Evolutionary conservation across 2,329 filamentous ascomycete species (phyloP).

Genomic region (Tolypocladium ophioglossoides): DNA sequence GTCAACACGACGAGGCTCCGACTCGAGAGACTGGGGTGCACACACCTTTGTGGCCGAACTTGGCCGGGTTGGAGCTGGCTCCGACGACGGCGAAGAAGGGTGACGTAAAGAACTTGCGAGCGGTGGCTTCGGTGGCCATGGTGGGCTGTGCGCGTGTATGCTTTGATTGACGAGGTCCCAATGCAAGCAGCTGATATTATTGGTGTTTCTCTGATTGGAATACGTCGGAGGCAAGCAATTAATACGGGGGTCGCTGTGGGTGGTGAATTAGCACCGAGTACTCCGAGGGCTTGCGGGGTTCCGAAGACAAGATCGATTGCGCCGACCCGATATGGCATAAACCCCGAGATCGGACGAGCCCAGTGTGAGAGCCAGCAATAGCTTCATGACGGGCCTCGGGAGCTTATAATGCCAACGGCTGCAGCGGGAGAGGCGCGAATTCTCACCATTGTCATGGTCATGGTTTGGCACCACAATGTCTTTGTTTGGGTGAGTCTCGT

Average conservation of each 20-base stretch:
- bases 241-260: background rate
- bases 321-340: background rate
- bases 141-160: background rate
- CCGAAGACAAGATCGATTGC: background rate
- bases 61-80: conserved; percentile 72
- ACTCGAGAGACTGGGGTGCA: background rate
- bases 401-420: background rate
- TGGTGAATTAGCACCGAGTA: background rate
- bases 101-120: conserved; percentile 70
- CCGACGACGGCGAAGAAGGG: conserved; percentile 80
- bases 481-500: conserved; percentile 32
- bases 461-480: conserved; percentile 23
- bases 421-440: background rate
- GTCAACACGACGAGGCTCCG: background rate
- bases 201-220: background rate
- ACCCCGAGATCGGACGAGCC: conserved; percentile 5
- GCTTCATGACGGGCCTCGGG: background rate
- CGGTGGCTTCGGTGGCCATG: conserved; percentile 59
- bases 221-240: background rate
- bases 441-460: background rate
- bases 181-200: background rate
- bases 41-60: conserved; percentile 81
- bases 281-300: background rate
- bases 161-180: background rate
- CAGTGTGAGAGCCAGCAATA: background rate